Conservation (phyloP, 257 asterid genomes). For the Penstemon barbatus region DNA sequence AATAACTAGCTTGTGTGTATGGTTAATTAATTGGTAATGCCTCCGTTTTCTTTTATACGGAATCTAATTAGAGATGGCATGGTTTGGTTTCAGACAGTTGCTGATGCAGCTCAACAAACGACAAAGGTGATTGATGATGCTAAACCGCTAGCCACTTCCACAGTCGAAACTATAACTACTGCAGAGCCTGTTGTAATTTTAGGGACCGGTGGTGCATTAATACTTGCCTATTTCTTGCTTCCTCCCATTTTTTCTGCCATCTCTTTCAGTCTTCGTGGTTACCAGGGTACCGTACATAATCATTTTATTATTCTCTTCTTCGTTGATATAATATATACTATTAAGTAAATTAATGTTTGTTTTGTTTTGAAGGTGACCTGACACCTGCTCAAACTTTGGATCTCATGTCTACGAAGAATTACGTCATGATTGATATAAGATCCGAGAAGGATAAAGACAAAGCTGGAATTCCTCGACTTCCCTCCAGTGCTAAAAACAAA, state of each 20-base stretch:
- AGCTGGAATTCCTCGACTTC: slow-evolving; percentile 91
- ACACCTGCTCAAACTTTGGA: slow-evolving; percentile 91
- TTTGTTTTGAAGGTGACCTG: slow-evolving; percentile 57
- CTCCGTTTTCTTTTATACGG: no score
- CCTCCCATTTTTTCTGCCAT: slow-evolving; percentile 80
- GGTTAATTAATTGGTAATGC: no score
- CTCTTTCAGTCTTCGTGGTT: slow-evolving; percentile 78
- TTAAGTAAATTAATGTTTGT: slow-evolving; percentile 17
- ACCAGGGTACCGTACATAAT: slow-evolving; percentile 51
- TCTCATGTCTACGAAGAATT: slow-evolving; percentile 71
- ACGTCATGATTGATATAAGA: slow-evolving; percentile 85
- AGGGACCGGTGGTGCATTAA: slow-evolving; percentile 71
- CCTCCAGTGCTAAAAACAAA: slow-evolving; percentile 69
- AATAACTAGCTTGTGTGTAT: no score
- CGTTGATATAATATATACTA: neutral
- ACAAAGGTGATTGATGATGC: slow-evolving; percentile 75
- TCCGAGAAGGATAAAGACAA: slow-evolving; percentile 89
- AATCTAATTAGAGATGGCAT: neutral
- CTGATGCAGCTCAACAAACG: slow-evolving; percentile 86
- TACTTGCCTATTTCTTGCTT: slow-evolving; percentile 67
- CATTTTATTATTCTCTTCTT: neutral
- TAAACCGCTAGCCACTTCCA: slow-evolving; percentile 80
- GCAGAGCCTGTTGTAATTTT: slow-evolving; percentile 71
- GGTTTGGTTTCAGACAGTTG: slow-evolving; percentile 62
- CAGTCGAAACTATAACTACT: slow-evolving; percentile 68